phyloP scores from a whole-genome alignment of 768 basidiomycete species.

The Lactarius evosmus region DNA sequence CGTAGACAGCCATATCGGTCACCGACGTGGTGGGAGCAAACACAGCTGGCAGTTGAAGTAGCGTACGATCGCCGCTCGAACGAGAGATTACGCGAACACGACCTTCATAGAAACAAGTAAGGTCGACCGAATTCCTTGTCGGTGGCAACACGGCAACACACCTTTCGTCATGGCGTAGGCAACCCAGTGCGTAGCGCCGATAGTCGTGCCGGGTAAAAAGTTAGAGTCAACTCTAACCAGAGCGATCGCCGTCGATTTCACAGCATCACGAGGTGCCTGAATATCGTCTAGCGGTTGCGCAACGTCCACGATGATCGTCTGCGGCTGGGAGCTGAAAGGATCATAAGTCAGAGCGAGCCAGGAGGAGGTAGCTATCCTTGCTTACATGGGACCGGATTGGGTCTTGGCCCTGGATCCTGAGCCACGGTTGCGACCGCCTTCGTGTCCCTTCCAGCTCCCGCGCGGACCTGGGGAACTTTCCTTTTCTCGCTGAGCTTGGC shows the following conservation, averaged over 20 bases:
- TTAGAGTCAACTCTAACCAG: constrained; percentile 82
- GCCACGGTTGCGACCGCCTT: constrained; percentile 38
- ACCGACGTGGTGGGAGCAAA: constrained; percentile 65
- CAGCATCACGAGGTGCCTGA: constrained; percentile 68
- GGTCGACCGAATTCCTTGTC: neutral
- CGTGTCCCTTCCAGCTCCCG: constrained; percentile 38
- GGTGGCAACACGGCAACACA: constrained; percentile 28
- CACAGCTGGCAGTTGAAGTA: constrained; percentile 65
- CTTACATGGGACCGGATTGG: constrained; percentile 58
- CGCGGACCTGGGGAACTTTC: constrained; percentile 68
- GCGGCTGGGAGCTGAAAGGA: constrained; percentile 51
- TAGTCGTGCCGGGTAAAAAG: constrained; percentile 82
- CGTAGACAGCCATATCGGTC: constrained; percentile 82
- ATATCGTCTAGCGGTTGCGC: constrained; percentile 68
- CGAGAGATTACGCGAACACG: constrained; percentile 87
- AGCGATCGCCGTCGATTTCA: constrained; percentile 88
- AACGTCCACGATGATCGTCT: constrained; percentile 74
- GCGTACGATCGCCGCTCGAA: constrained; percentile 81
- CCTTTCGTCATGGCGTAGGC: constrained; percentile 91
- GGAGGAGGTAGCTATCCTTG: neutral
- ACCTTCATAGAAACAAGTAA: constrained; percentile 38
- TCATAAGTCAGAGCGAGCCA: neutral
- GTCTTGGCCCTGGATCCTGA: constrained; percentile 45
- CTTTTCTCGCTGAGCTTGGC: constrained; percentile 50
- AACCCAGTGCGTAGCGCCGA: constrained; percentile 89